Conservation (phyloP, 148 eudicot genomes). For the Pharnaceum exiguum region DNA sequence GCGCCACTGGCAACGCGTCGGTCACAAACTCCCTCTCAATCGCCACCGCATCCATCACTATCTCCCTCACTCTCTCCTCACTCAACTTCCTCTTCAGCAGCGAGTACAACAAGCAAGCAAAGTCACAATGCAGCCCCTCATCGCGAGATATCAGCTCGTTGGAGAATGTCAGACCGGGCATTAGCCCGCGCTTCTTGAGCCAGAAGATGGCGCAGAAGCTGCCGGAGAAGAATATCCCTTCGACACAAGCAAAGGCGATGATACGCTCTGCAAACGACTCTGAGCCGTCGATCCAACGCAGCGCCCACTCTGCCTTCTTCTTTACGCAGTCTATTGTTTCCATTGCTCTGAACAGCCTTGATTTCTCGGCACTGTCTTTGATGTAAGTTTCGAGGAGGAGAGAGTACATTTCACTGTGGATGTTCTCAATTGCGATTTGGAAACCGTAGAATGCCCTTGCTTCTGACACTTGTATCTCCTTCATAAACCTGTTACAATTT, state of each 20-base stretch:
- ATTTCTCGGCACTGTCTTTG: slow-evolving; percentile 45
- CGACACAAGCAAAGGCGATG: slow-evolving; percentile 66
- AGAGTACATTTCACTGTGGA: slow-evolving; percentile 74
- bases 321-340: slow-evolving; percentile 63
- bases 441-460: slow-evolving; percentile 81
- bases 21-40: slow-evolving; percentile 74
- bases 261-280: slow-evolving; percentile 62
- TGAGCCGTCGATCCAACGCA: slow-evolving; percentile 55
- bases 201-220: slow-evolving; percentile 74
- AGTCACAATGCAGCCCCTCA: slow-evolving; percentile 75
- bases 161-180: slow-evolving; percentile 75
- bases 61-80: slow-evolving; percentile 49
- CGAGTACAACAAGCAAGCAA: slow-evolving; percentile 55
- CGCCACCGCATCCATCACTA: slow-evolving; percentile 51
- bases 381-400: slow-evolving; percentile 57
- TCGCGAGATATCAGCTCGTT: slow-evolving; percentile 75
- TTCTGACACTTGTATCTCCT: slow-evolving; percentile 66
- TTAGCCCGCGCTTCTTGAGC: slow-evolving; percentile 67
- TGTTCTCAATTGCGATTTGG: slow-evolving; percentile 75
- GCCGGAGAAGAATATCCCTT: slow-evolving; percentile 72
- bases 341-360: slow-evolving; percentile 48
- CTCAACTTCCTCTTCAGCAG: slow-evolving; percentile 43
- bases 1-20: slow-evolving; percentile 60
- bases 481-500: too few species aligned
- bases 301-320: slow-evolving; percentile 68